A percentile compares a stretch with the other conserved stretches of the same genome.
phyloP scores from a whole-genome alignment of 345 rosid species.

The Balakata baccata region DNA sequence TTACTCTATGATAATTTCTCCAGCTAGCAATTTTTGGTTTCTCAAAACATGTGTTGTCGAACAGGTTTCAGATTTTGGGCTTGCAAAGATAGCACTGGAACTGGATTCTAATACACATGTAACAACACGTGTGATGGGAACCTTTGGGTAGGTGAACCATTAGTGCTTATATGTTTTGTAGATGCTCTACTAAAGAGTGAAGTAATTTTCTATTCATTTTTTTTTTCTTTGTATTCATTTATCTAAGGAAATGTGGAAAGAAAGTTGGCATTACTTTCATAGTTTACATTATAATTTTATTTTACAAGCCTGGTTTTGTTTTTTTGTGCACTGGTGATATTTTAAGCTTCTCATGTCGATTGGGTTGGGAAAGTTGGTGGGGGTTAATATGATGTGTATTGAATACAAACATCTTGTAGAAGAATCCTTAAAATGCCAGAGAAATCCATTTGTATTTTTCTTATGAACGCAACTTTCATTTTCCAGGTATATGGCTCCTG shows the following conservation, averaged over 20 bases:
- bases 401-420: background rate
- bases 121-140: conserved; percentile 96
- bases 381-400: background rate
- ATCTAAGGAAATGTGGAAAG: background rate
- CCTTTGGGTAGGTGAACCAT: conserved; percentile 69
- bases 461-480: conserved; percentile 18
- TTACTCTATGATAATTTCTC: conserved; percentile 4
- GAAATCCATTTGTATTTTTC: conserved; percentile 7
- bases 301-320: background rate
- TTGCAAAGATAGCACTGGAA: conserved; percentile 72
- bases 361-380: background rate
- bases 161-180: background rate
- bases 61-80: conserved; percentile 96
- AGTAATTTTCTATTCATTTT: no score
- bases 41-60: background rate
- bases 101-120: conserved; percentile 86
- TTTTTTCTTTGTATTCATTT: background rate
- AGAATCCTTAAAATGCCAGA: background rate
- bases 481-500: conserved; percentile 96
- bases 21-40: conserved; percentile 5
- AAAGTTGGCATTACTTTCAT: background rate
- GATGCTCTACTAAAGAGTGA: background rate
- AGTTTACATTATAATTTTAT: background rate
- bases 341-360: background rate
- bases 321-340: background rate